These are phyloP conservation scores for Panaeolus papilionaceus DNA, from an alignment of 768 basidiomycete genomes.

Conservation along the genomic window DNA sequence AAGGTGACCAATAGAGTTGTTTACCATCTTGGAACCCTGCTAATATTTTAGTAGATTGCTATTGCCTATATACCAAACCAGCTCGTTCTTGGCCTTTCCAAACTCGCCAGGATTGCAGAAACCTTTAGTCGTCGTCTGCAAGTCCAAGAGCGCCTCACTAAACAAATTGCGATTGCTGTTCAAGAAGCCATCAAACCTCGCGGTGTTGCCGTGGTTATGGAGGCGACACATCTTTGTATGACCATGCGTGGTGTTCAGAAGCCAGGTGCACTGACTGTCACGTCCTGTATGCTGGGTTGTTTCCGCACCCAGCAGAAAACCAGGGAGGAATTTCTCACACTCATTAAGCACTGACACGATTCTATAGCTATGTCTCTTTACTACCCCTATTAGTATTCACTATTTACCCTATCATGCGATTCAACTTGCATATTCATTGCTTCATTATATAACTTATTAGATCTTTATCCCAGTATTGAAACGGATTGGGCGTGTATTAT, in stretches of 20 bases:
- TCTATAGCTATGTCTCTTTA: background rate
- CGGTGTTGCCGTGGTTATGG: conserved; percentile 99
- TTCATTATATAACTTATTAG: conserved; percentile 20
- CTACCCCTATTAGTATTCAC: background rate
- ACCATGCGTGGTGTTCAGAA: conserved; percentile 99
- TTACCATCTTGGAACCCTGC: background rate
- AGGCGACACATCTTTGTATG: conserved; percentile 98
- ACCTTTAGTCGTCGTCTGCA: conserved; percentile 95
- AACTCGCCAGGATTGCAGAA: conserved; percentile 96
- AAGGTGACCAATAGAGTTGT: conserved; percentile 59
- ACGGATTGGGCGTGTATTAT: conserved; percentile 7
- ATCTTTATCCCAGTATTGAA: conserved; percentile 8
- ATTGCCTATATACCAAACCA: conserved; percentile 98
- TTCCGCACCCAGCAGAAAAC: conserved; percentile 99
- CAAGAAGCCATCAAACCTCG: conserved; percentile 98
- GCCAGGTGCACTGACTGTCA: conserved; percentile 93
- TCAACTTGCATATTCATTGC: conserved; percentile 36
- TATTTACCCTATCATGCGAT: conserved; percentile 23
- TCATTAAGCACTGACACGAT: conserved; percentile 62
- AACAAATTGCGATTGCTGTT: conserved; percentile 97
- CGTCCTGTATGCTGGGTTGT: conserved; percentile 97
- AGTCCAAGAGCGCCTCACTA: conserved; percentile 97
- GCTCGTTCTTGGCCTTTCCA: conserved; percentile 93
- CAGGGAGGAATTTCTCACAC: conserved; percentile 92
- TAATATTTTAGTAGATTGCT: conserved; percentile 67